phyloP scores from a whole-genome alignment of 2,329 filamentous ascomycete species.

The Sarocladium brachiariae region DNA sequence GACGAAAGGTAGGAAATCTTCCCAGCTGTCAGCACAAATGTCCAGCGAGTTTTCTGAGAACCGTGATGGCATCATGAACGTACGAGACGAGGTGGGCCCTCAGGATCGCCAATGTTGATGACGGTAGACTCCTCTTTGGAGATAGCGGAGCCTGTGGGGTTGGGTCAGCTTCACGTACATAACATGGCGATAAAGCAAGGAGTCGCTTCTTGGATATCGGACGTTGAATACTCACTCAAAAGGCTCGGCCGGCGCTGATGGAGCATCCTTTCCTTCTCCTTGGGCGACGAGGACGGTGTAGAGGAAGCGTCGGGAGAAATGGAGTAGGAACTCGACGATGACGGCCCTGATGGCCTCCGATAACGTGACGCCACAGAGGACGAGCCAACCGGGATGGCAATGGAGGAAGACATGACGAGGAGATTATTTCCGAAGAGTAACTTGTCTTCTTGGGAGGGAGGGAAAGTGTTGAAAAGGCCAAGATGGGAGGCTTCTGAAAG shows the following conservation, averaged over 20 bases:
- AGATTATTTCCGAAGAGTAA: no score
- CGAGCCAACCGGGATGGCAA: slow-evolving; percentile 53
- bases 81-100: slow-evolving; percentile 67
- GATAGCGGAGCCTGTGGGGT: slow-evolving; percentile 55
- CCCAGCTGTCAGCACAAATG: slow-evolving; percentile 10
- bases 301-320: slow-evolving; percentile 40
- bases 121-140: slow-evolving; percentile 68
- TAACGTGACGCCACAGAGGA: slow-evolving; percentile 34
- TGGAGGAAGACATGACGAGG: slow-evolving; percentile 59
- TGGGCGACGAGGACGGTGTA: slow-evolving; percentile 49
- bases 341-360: slow-evolving; percentile 37
- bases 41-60: no score
- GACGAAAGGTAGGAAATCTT: slow-evolving; percentile 76
- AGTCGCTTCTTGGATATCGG: no score
- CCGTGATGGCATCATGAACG: slow-evolving; percentile 23
- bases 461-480: no score
- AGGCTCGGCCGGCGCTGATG: slow-evolving; percentile 55
- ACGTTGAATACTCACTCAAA: slow-evolving; percentile 44
- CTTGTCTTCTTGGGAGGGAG: no score
- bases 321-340: slow-evolving; percentile 27
- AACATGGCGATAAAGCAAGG: not conserved
- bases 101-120: slow-evolving; percentile 68
- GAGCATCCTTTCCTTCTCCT: slow-evolving; percentile 40
- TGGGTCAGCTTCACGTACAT: not conserved
- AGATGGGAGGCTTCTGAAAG: no score